Evolutionary conservation across 176 grass and related monocot species (phyloP), one percentile per base, ranked within the genome.

Genomic region (Carex pumila): DNA sequence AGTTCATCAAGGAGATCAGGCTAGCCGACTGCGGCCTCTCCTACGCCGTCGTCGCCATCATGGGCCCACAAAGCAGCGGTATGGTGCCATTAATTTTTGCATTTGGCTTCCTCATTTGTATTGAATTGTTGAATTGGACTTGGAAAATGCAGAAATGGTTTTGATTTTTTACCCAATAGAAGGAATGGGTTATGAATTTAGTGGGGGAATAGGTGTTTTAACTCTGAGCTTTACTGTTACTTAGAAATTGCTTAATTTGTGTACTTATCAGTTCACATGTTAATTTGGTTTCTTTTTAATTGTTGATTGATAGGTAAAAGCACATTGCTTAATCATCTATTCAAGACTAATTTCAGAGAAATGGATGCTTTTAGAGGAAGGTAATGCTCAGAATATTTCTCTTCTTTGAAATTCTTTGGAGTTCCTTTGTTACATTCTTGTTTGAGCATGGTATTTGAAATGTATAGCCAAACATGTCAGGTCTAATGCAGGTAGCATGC

Each of bases 1-100:
- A 83, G 70, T 97, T 97, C 52, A 83, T 87, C 11, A 88, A 83
- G 53, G 85, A 73, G 39, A 30, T 88, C 45, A 85, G 85, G 45
- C 90, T 94, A 43, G 18, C 17, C 1, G 84, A 79, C 0, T 85
- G 80, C 36, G 94, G 94, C 65, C 94, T 97, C 76, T 97, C 88
- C 77, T 97, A 97, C 90, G 88, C 84, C 64, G 88, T 97, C 45
- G 92, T 97, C 83, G 94, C 94, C 81, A 91, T 97, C 88, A 70
- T 97, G 65, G 94, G 94, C 2, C 90, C 94, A 18, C 94, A 97
- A 84, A 91, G 94, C 74, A 97, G 94, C 82, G 94, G 94, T 97
- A 82, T 84, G 91, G 12, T 0, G 25, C 21, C n/a, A 4, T 2
- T 2, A 17, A 73, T 74, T 72, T 25, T 50, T 47, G 71, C 4